These are phyloP conservation scores for Botrytis aclada DNA, from an alignment of 2,329 filamentous ascomycete species.

Conservation along the genomic window DNA sequence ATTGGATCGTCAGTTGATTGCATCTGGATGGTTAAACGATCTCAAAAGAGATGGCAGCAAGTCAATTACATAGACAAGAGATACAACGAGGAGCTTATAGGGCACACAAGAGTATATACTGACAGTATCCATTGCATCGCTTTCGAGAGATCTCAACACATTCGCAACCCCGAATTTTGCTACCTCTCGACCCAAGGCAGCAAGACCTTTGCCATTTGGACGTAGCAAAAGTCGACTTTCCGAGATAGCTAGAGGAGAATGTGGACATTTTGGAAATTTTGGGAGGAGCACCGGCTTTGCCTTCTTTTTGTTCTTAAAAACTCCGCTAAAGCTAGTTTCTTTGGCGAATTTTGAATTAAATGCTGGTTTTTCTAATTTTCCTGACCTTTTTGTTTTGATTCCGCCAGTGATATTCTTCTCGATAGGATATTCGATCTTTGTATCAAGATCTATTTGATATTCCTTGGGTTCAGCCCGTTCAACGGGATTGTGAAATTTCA, in stretches of 20 bases:
- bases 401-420: not conserved
- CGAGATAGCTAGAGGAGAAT: not conserved
- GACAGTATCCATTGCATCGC: not conserved
- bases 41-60: not conserved
- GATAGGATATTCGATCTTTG: not conserved
- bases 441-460: not conserved
- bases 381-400: not conserved
- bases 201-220: not conserved
- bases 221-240: not conserved
- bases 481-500: not conserved
- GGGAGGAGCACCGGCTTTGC: not conserved
- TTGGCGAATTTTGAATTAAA: not conserved
- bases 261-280: not conserved
- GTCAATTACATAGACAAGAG: not conserved
- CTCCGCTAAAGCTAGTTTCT: not conserved
- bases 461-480: not conserved
- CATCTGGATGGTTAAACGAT: not conserved
- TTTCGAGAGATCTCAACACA: not conserved
- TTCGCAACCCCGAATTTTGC: not conserved
- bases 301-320: not conserved
- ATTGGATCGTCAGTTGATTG: constrained; percentile 2
- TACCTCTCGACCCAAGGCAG: not conserved
- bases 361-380: not conserved
- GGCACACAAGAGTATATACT: not conserved
- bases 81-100: not conserved